phyloP scores from a whole-genome alignment of 2,329 filamentous ascomycete species.

The Diaporthe humulicola region DNA sequence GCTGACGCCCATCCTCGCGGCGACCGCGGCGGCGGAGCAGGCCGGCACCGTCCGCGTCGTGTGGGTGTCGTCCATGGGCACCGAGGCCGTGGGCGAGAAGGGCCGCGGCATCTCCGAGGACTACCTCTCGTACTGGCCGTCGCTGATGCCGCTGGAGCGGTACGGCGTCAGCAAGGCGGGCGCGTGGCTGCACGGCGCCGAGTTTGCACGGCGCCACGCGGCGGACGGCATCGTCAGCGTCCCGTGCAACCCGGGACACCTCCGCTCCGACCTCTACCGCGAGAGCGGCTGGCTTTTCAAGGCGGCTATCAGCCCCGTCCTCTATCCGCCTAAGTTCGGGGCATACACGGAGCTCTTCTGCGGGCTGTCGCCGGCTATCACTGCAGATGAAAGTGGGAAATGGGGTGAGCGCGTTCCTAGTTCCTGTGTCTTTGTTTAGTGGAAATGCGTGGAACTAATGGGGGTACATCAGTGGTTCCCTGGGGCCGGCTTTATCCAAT shows the following conservation, averaged over 20 bases:
- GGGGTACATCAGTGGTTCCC: constrained; percentile 47
- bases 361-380: constrained; percentile 52
- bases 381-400: constrained; percentile 43
- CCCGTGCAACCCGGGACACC: constrained; percentile 46
- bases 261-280: constrained; percentile 43
- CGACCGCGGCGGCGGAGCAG: constrained; percentile 24
- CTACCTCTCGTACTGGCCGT: constrained; percentile 27
- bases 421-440: not conserved
- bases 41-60: constrained; percentile 42
- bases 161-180: constrained; percentile 47
- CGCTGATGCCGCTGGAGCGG: constrained; percentile 23
- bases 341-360: constrained; percentile 56
- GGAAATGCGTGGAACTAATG: not conserved
- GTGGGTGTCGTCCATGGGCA: constrained; percentile 42
- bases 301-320: constrained; percentile 1
- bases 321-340: constrained; percentile 45
- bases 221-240: constrained; percentile 45
- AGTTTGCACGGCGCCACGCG: constrained; percentile 43
- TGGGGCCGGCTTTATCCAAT: constrained; percentile 54
- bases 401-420: constrained; percentile 40
- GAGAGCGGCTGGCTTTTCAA: constrained; percentile 21
- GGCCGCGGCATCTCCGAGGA: constrained; percentile 3
- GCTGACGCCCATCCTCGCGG: constrained; percentile 6
- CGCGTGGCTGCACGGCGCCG: constrained; percentile 42
- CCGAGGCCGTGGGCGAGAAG: constrained; percentile 26